Evolutionary conservation across 2,329 filamentous ascomycete species (phyloP), one percentile per base, ranked within the genome.

Genomic region (Diaporthe helianthi): DNA sequence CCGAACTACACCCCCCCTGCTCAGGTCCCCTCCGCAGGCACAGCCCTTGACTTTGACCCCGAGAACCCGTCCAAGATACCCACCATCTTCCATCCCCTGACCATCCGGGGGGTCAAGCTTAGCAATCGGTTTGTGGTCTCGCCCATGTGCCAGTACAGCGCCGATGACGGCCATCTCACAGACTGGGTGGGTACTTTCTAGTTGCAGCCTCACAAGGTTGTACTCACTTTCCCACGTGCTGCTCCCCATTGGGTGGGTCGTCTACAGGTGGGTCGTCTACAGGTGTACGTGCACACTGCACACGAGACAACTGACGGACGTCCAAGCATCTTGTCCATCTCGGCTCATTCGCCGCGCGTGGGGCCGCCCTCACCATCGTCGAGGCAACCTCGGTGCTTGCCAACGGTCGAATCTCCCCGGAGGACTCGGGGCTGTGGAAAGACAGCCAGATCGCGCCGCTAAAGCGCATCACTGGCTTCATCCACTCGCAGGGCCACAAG

Each of bases 381-480:
- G 94, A 97, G 81, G 93, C 94, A 31, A 94, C 92, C 0, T 84
- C 89, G 38, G 92, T 97, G 0, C 83, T 87, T 12, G 81, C 92
- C 7, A 89, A 94, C 73, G 94, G 94, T 33, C 88, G 94, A 67
- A 97, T 97, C 82, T 92, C 92, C 0, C 93, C 93, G 1, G 85
- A 94, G 78, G 92, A 95, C 77, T 81, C 83, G 15, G 93, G 94
- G 0, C 81, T 98, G 9, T 98, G 94, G 94, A 85, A 91, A 72
- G 94, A 97, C 78, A 89, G 86, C 41, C 94, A 98, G 78, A 90
- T 94, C 71, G 90, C 86, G 72, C 89, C 90, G 0, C 81, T 97
- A 69, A 87, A 85, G 76, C 86, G 87, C 70, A 86, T 95, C 54
- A 87, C 90, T 44, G 92, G 97, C 71, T 97, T 94, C 72, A 88